phyloP scores from a whole-genome alignment of 1,139 yeast species.

The Barnettozyma hawaiiensis region DNA sequence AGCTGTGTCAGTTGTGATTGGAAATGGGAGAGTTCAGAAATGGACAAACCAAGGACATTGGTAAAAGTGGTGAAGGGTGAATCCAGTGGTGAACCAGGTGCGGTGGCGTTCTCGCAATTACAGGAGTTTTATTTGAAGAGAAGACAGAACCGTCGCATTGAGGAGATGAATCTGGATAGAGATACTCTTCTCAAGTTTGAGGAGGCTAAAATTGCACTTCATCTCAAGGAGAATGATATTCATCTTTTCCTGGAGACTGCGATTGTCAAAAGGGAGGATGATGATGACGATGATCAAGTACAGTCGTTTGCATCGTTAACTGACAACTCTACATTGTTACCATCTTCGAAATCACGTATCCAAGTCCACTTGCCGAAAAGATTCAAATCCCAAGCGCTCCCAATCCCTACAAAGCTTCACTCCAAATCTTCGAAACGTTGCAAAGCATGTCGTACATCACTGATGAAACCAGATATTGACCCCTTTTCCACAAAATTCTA shows the following conservation, averaged over 20 bases:
- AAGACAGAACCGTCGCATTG: conserved; percentile 11
- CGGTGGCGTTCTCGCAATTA: conserved; percentile 13
- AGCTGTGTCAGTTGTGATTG: conserved; percentile 28
- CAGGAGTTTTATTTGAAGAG: conserved; percentile 19
- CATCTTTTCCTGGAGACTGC: conserved; percentile 14
- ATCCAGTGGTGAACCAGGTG: conserved; percentile 3
- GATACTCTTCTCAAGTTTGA: conserved; percentile 13
- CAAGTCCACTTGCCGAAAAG: conserved; percentile 5
- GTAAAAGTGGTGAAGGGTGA: conserved; percentile 20
- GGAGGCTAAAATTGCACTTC: conserved; percentile 10
- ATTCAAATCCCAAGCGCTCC: conserved; percentile 5
- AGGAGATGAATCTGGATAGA: conserved; percentile 15
- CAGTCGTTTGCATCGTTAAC: neutral
- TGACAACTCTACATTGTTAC: conserved; percentile 4
- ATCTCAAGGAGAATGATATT: conserved; percentile 13
- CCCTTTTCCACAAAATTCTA: conserved; percentile 26
- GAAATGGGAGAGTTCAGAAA: conserved; percentile 24
- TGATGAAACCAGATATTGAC: conserved; percentile 27
- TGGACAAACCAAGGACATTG: conserved; percentile 27
- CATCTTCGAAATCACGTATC: conserved; percentile 12
- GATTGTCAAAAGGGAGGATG: conserved; percentile 9
- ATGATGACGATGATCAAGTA: conserved; percentile 11
- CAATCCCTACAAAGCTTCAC: conserved; percentile 18
- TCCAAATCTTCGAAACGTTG: conserved; percentile 26
- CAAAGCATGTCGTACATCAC: conserved; percentile 26